Evolutionary conservation across 257 asterid species (phyloP).

Genomic region (Solanum raphanifolium): DNA sequence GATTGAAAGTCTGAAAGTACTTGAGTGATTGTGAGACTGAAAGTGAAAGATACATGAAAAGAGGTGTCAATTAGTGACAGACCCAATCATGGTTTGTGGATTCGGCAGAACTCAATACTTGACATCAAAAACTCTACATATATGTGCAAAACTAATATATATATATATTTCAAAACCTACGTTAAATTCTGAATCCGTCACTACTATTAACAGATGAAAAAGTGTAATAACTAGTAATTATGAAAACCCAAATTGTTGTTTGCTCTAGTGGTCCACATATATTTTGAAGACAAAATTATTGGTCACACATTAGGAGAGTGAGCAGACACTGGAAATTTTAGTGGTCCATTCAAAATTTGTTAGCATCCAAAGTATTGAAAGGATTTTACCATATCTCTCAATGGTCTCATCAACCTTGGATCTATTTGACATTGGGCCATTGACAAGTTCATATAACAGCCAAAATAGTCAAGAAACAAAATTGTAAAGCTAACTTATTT

Average conservation of each 20-base stretch:
- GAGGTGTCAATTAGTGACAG: background rate
- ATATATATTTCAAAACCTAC: no score
- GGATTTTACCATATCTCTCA: background rate
- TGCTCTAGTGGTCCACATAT: background rate
- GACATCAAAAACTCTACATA: no score
- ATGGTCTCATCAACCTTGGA: background rate
- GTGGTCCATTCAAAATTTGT: background rate
- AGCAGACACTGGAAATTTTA: background rate
- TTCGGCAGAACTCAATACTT: background rate
- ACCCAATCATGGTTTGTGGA: background rate
- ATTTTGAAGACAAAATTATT: background rate
- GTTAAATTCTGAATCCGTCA: background rate
- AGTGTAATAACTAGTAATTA: background rate
- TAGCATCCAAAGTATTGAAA: slow-evolving; percentile 1
- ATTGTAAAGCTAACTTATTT: background rate
- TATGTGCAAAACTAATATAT: no score
- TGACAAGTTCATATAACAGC: background rate
- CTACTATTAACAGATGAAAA: background rate
- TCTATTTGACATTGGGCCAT: background rate
- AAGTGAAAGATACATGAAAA: background rate
- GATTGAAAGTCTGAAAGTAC: background rate
- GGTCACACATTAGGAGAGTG: background rate
- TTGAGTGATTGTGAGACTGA: background rate
- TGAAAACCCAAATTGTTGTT: background rate
- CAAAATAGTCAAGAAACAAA: background rate